Evolutionary conservation across 73 alveolate genomes (phyloP).

Genomic region (Breviolum minutum): DNA sequence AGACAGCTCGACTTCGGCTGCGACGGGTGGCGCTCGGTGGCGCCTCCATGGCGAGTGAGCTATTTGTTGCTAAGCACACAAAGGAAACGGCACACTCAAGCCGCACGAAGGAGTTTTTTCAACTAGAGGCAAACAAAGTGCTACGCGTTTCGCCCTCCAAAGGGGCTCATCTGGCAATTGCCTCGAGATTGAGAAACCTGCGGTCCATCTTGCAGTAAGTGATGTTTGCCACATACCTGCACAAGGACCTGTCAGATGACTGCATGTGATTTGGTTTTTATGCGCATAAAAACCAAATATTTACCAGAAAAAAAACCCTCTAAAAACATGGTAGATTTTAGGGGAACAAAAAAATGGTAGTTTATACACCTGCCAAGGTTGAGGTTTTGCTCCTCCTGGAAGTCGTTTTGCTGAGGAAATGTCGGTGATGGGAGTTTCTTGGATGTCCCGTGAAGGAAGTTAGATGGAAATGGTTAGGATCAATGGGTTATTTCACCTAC

Average conservation of each 20-base stretch:
- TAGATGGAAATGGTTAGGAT: no score
- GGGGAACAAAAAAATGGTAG: no score
- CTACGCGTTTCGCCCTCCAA: constrained; percentile 15
- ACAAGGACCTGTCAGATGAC: not conserved
- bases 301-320: no score
- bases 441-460: no score
- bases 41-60: constrained; percentile 36
- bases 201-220: not conserved
- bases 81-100: constrained; percentile 8
- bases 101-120: constrained; percentile 30
- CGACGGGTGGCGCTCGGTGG: not conserved
- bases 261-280: no score
- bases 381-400: no score
- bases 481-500: no score
- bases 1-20: constrained; percentile 39
- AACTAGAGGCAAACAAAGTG: not conserved
- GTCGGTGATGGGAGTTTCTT: no score
- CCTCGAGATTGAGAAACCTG: not conserved
- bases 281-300: no score
- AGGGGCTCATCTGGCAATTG: not conserved
- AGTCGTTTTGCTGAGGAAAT: no score
- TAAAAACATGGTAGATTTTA: no score
- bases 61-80: constrained; percentile 24
- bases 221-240: constrained; percentile 11
- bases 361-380: no score